Evolutionary conservation across 257 asterid genomes (phyloP).

Genomic region (Plantago ovata): DNA sequence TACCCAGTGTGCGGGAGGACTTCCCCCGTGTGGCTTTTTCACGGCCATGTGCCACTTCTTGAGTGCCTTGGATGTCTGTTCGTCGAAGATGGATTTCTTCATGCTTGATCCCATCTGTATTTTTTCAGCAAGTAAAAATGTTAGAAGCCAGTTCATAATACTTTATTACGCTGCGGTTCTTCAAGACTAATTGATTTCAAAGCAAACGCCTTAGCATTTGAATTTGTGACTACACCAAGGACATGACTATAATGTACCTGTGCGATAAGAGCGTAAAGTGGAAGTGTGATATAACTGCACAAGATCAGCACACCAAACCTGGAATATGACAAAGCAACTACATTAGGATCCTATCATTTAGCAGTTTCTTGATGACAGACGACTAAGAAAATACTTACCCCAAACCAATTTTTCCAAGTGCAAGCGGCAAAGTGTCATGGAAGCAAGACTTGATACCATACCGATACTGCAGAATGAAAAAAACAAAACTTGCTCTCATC

Average conservation of each 20-base stretch:
- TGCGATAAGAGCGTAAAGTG: constrained; percentile 75
- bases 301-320: constrained; percentile 60
- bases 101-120: constrained; percentile 84
- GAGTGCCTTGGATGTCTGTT: constrained; percentile 83
- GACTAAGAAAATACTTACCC: constrained; percentile 45
- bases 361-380: constrained; percentile 2
- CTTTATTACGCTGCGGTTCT: no score
- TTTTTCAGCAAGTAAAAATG: not conserved
- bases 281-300: constrained; percentile 92
- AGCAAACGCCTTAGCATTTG: not conserved
- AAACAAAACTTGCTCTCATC: not conserved
- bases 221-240: not conserved
- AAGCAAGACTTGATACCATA: constrained; percentile 66
- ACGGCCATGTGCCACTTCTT: constrained; percentile 92
- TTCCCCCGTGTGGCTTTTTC: constrained; percentile 64
- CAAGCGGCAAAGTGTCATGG: constrained; percentile 45
- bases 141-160: no score
- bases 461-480: constrained; percentile 56
- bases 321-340: constrained; percentile 13
- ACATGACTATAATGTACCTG: constrained; percentile 44
- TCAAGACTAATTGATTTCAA: not conserved
- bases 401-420: constrained; percentile 51
- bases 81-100: constrained; percentile 86
- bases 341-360: not conserved
- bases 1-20: constrained; percentile 28